A percentile compares a stretch with the other conserved stretches of the same genome.
phyloP scores from a whole-genome alignment of 1,284 basidiomycete species.

The Volvariella surrecta region DNA sequence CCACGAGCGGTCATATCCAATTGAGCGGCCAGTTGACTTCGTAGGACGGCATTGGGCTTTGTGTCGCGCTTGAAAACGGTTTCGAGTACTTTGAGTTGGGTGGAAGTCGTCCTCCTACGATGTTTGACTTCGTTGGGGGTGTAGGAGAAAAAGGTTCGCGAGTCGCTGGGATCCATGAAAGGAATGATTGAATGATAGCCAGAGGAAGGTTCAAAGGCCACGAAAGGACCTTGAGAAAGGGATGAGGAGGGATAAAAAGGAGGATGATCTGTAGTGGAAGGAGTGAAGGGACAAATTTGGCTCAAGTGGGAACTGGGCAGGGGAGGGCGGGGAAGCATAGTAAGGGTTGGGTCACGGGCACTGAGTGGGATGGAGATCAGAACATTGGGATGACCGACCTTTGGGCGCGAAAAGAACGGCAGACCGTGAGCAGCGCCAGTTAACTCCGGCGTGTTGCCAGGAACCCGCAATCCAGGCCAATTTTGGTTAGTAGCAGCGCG shows the following conservation, averaged over 20 bases:
- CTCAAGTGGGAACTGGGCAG: slow-evolving; percentile 8
- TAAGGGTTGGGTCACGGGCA: slow-evolving; percentile 13
- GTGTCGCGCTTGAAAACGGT: slow-evolving; percentile 78
- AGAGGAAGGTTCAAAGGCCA: slow-evolving; percentile 4
- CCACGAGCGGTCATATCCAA: slow-evolving; percentile 89
- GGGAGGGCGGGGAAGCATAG: slow-evolving; percentile 21
- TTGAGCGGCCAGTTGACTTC: slow-evolving; percentile 72
- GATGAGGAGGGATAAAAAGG: slow-evolving; percentile 14
- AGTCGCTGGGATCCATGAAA: slow-evolving; percentile 48
- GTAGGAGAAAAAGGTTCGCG: slow-evolving; percentile 74
- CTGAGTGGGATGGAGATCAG: slow-evolving; percentile 13
- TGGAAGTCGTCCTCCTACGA: slow-evolving; percentile 74
- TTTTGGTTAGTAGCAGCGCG: too few species aligned
- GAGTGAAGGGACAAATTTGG: slow-evolving; percentile 15
- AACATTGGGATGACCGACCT: slow-evolving; percentile 8
- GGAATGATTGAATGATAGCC: slow-evolving; percentile 14
- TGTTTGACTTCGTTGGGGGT: slow-evolving; percentile 88
- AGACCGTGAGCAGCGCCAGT: slow-evolving; percentile 6
- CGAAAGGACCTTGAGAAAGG: slow-evolving; percentile 10
- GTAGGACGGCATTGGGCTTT: slow-evolving; percentile 78
- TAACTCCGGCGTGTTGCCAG: slow-evolving; percentile 18
- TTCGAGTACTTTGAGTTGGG: slow-evolving; percentile 83
- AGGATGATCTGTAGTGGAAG: slow-evolving; percentile 16
- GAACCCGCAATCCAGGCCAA: slow-evolving; percentile 12
- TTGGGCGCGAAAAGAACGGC: slow-evolving; percentile 21